These are phyloP conservation scores for Claviceps paspali DNA, from an alignment of 2,329 filamentous ascomycete species.

Conservation along the genomic window DNA sequence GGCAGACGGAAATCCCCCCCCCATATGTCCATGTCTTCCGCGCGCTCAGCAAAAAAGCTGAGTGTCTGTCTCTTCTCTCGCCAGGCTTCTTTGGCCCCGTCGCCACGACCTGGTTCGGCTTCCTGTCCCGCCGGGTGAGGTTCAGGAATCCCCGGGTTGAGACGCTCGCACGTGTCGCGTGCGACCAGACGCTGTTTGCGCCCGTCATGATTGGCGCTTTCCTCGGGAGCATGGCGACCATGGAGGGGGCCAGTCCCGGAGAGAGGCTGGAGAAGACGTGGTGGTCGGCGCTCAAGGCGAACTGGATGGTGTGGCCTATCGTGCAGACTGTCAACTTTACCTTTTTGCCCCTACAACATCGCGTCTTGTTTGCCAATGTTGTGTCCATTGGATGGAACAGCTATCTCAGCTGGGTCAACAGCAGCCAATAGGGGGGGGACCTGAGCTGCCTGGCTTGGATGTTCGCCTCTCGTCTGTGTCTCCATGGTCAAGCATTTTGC, in stretches of 20 bases:
- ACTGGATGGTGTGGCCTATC: constrained; percentile 77
- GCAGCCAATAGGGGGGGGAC: constrained; percentile 25
- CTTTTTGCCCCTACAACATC: constrained; percentile 67
- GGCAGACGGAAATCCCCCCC: no score
- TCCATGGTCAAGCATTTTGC: no score
- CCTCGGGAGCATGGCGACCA: constrained; percentile 66
- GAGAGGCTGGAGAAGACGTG: constrained; percentile 64
- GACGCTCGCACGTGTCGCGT: constrained; percentile 60
- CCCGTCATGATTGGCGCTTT: constrained; percentile 73
- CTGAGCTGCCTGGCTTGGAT: no score
- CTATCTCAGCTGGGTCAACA: constrained; percentile 48
- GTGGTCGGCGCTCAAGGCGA: constrained; percentile 56
- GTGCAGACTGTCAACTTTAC: constrained; percentile 83
- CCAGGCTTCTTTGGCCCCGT: constrained; percentile 75
- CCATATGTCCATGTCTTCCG: no score
- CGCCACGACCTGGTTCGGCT: constrained; percentile 72
- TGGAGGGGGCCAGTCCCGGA: constrained; percentile 47
- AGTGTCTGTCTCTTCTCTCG: not conserved
- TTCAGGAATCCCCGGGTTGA: constrained; percentile 52
- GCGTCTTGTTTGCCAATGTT: constrained; percentile 75
- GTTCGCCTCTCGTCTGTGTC: no score
- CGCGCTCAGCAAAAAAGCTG: no score
- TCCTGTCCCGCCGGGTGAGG: constrained; percentile 56
- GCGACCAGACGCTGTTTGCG: constrained; percentile 72
- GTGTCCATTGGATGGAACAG: constrained; percentile 55